These are phyloP conservation scores for Asterionellopsis glacialis DNA, from an alignment of 108 stramenopile genomes.

Conservation along the genomic window DNA sequence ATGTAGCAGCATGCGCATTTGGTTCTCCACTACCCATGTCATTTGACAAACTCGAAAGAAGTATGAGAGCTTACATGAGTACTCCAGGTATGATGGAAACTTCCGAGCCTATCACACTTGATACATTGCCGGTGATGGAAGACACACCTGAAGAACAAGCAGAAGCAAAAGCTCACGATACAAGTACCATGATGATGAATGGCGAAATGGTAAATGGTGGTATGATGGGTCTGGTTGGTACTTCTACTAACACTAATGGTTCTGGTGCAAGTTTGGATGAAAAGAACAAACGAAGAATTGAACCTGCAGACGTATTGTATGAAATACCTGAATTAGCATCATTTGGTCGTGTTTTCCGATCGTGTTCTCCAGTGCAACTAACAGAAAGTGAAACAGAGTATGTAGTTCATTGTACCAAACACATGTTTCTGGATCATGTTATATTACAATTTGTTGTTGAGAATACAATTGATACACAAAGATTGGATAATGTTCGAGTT, in stretches of 20 bases:
- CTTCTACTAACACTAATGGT: neutral
- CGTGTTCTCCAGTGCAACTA: conserved; percentile 36
- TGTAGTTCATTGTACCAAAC: conserved; percentile 74
- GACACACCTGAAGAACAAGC: conserved; percentile 30
- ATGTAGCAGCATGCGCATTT: conserved; percentile 41
- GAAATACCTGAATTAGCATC: conserved; percentile 70
- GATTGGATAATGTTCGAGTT: conserved; percentile 65
- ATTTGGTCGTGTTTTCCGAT: conserved; percentile 65
- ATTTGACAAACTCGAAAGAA: conserved; percentile 67
- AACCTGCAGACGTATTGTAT: conserved; percentile 58
- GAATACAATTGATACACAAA: conserved; percentile 87
- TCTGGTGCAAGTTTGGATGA: too few species aligned
- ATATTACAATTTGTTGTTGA: conserved; percentile 83
- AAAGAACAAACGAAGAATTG: conserved; percentile 40
- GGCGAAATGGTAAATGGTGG: conserved; percentile 17
- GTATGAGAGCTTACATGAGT: conserved; percentile 55
- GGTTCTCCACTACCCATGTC: conserved; percentile 73
- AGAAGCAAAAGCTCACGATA: neutral
- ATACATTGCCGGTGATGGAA: conserved; percentile 66
- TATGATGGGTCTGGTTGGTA: neutral
- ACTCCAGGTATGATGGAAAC: conserved; percentile 45
- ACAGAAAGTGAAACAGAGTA: conserved; percentile 82
- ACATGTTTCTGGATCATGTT: conserved; percentile 75
- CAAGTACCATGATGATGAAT: neutral
- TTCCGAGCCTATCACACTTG: conserved; percentile 52